A percentile compares a stretch with the other conserved stretches of the same genome.
Evolutionary conservation across 2,329 filamentous ascomycete genomes (phyloP).

Genomic region (Pyricularia pennisetigena): DNA sequence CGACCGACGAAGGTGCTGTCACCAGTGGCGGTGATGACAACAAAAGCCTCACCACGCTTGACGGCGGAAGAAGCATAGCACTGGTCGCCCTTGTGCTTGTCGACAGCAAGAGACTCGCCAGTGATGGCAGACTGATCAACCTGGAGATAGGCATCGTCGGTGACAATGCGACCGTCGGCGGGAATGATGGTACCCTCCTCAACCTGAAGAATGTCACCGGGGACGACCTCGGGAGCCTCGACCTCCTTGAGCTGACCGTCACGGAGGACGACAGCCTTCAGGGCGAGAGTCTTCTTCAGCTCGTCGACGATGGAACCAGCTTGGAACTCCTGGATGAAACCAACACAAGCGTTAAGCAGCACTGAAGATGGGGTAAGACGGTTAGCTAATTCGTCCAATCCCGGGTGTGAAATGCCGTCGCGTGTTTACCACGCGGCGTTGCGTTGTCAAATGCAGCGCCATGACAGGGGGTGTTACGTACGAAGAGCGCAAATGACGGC

Average conservation of each 20-base stretch:
- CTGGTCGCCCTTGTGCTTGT: constrained; percentile 73
- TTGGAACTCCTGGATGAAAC: constrained; percentile 85
- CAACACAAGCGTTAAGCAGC: constrained; percentile 74
- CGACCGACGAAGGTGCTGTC: constrained; percentile 87
- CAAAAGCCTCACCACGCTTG: constrained; percentile 81
- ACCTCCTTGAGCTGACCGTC: constrained; percentile 70
- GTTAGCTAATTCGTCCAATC: neutral
- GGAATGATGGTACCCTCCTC: constrained; percentile 91
- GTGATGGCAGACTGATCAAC: constrained; percentile 90
- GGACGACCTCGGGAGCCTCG: constrained; percentile 74
- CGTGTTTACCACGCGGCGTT: too few species aligned
- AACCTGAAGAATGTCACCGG: constrained; percentile 81
- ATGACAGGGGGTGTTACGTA: neutral
- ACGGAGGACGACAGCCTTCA: constrained; percentile 81
- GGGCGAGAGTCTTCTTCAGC: constrained; percentile 67
- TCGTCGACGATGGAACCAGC: constrained; percentile 86
- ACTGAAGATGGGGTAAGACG: constrained; percentile 39
- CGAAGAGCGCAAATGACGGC: constrained; percentile 67
- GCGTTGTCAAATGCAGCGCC: neutral
- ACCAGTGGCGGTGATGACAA: constrained; percentile 75
- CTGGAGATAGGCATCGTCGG: constrained; percentile 75
- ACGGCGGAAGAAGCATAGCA: constrained; percentile 81
- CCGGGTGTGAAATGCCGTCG: neutral
- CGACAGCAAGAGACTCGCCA: constrained; percentile 82
- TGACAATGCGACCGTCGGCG: constrained; percentile 78